Percentiles rank a stretch among this genome's conserved stretches.
Evolutionary conservation across 371 early-diverging fungal genomes (phyloP).

Genomic region (Mucor piriformis): DNA sequence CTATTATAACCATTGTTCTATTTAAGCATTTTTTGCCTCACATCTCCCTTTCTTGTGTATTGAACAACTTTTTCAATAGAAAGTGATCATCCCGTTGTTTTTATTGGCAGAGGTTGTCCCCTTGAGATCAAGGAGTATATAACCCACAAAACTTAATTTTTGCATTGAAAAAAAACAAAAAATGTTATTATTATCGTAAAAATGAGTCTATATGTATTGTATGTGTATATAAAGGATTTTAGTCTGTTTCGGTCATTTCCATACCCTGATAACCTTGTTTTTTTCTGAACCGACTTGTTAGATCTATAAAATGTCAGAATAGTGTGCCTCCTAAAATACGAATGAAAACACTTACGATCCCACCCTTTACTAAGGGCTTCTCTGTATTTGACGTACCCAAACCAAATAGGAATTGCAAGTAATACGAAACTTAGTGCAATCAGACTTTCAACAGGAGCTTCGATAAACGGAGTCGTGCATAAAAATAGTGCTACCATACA

Average conservation of each 20-base stretch:
- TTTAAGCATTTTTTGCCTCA: neutral
- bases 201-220: neutral
- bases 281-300: slow-evolving; percentile 16
- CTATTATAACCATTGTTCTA: neutral
- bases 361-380: slow-evolving; percentile 25
- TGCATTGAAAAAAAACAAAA: neutral
- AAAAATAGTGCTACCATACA: slow-evolving; percentile 62
- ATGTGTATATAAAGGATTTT: neutral
- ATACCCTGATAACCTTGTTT: slow-evolving; percentile 45
- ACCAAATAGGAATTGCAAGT: slow-evolving; percentile 56
- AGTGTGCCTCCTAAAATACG: too few species aligned
- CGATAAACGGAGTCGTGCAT: slow-evolving; percentile 63
- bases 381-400: slow-evolving; percentile 46
- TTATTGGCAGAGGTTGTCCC: slow-evolving; percentile 1
- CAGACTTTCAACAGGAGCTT: slow-evolving; percentile 61
- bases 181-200: neutral
- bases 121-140: too few species aligned
- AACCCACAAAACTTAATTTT: too few species aligned
- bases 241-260: slow-evolving; percentile 42
- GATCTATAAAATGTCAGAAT: slow-evolving; percentile 16
- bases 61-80: neutral
- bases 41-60: neutral
- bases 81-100: slow-evolving; percentile 9
- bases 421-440: slow-evolving; percentile 45
- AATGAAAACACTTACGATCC: slow-evolving; percentile 30